Base-by-base conservation (phyloP, 1,284 basidiomycete genomes). In the Pyrrhoderma lamaoense region DNA sequence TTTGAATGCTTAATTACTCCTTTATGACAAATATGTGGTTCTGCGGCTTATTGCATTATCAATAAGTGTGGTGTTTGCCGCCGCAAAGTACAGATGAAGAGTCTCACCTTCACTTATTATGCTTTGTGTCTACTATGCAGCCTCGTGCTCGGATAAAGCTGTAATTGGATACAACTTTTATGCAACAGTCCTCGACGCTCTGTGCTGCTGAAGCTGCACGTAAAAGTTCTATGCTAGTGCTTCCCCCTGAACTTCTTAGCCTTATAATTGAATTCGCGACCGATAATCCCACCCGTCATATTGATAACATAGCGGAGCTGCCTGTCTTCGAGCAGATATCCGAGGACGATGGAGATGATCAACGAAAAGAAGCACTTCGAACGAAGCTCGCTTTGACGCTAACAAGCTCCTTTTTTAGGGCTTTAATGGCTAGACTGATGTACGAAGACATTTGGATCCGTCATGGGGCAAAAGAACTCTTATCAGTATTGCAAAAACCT, bases 361-460 rank as follows among this genome's bases (percentile, higher is more conserved):
- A 31, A 42, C 19, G 40, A 19, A 36, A 27, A 14, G 40, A 49
- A 16, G 48, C 48, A 1, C 48, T 49, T 4, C 14, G 8, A 18
- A 43, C 40, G 3, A 49, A 49, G 18, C n/a, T n/a, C 23, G 38
- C 40, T 9, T 21, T 49, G 8, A n/a, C 40, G 14, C 22, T 43
- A 4, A 43, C 39, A 7, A 42, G 48, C 23, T 22, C 22, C 4
- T 18, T 19, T 2, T 49, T 49, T 22, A 42, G 48, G 16, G 16
- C 16, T 4, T 18, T 49, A 19, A 18, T 14, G 13, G 19, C 31
- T 23, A 43, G 34, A 25, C 31, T 42, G 8, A 31, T 42, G 23
- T 49, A 49, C 18, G 48, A 49, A 25, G 48, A 49, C 21, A 37
- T 49, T 31, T 42, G 48, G 48, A 27, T 49, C 16, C 23, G 39